Evolutionary conservation across 257 asterid species (phyloP), one percentile per base, ranked within the genome.

Genomic region (Echium plantagineum): DNA sequence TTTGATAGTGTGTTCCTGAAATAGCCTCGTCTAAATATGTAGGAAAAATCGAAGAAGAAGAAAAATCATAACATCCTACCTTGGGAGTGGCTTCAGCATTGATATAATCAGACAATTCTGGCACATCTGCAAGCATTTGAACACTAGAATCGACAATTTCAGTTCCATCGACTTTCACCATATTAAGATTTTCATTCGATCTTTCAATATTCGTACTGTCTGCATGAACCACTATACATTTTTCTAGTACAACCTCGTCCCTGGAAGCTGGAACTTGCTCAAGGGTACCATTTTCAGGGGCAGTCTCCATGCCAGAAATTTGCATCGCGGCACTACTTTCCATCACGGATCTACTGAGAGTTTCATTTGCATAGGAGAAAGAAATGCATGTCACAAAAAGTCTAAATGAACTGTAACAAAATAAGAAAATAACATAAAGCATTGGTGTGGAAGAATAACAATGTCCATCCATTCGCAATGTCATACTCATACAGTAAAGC

Each of bases 241-340:
- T 52, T 12, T 52, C 71, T 28, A 20, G 52, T 46, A 49, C 58
- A 64, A 49, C 69, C 57, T 66, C 74, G 52, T 51, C 74, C 31
- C 61, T 61, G 1, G 47, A 8, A 2, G n/a, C 48, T 32, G 55
- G 22, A 54, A 59, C 66, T 49, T 58, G 71, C 51, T 62, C 68
- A 12, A 59, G 75, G 26, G 63, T 65, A 59, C 70, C 77, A 59
- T 71, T 65, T 63, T 66, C 77, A 70, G 22, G 38, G 63, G 63
- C 71, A 42, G 55, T 32, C 55, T 75, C 78, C n/a, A 69, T 77
- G 55, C 59, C 80, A 68, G 75, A 62, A 62, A 65, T 51, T 10
- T 56, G 63, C 63, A 62, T 56, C 46, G 30, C 65, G 47, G 55
- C 63, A 22, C 62, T 68, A 62, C 54, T 61, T 57, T 74, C 83